Evolutionary conservation across 2,329 filamentous ascomycete species (phyloP), one percentile per base, ranked within the genome.

Genomic region (Xylariomycetidae sp.): DNA sequence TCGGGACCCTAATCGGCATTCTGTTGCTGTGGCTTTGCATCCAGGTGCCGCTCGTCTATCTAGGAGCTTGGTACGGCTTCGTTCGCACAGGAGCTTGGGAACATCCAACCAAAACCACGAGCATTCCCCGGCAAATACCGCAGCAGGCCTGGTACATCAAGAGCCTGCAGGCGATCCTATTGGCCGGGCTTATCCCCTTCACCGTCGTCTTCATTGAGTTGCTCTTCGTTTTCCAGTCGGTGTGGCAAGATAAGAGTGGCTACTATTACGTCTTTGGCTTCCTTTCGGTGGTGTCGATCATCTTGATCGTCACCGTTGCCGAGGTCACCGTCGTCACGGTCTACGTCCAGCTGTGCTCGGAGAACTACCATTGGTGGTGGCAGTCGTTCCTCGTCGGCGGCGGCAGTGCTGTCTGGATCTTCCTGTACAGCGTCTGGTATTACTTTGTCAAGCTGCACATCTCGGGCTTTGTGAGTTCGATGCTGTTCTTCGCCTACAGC

Each of bases 351-450:
- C 74, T 94, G 13, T 90, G 85, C 61, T 71, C 77, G 2, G 87
- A 93, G 71, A 88, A 93, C 58, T 82, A 92, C 60, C 75, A 86
- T 56, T 94, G 87, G 87, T 92, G 85, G 85, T 93, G 86, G 86
- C 83, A 85, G 57, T 86, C 82, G 32, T 92, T 94, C 64, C 61
- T 85, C 30, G 75, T 88, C 7, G 87, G 87, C 27, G 82, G 81
- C 29, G 77, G 80, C 47, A 86, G 80, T 47, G 76, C 82, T 6
- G 58, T 86, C 39, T 94, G 86, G 85, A 76, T 94, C 23, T 92
- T 90, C 54, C 56, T 76, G 23, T 93, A 92, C 63, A 85, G 83
- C 56, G 65, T 81, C 31, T 94, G 85, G 80, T 93, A 90, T 64
- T 93, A 86, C 60, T 72, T 79, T 48, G 78, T 77, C 44, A 86